phyloP scores from a whole-genome alignment of 441 rosid species.

The Adansonia madagascariensis region DNA sequence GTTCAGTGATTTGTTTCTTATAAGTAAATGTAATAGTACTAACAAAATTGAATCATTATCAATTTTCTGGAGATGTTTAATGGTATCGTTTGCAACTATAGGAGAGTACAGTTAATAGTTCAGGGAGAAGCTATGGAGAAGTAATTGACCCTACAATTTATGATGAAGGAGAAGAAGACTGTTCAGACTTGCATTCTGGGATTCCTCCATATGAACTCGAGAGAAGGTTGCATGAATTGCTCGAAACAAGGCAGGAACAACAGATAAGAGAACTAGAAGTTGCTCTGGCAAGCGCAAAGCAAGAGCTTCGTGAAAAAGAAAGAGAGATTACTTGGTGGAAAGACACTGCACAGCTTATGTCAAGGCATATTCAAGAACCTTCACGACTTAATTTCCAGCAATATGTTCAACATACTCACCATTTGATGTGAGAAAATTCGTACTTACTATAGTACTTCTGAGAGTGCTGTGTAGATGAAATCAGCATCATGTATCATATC shows the following conservation, averaged over 20 bases:
- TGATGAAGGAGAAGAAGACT: conserved; percentile 30
- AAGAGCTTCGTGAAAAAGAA: conserved; percentile 60
- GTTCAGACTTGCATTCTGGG: conserved; percentile 39
- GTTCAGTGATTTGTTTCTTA: too few species aligned
- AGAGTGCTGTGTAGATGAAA: conserved; percentile 1
- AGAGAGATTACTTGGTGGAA: conserved; percentile 81
- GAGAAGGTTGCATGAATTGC: conserved; percentile 64
- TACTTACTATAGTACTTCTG: neutral
- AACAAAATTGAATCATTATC: neutral
- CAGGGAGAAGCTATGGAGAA: conserved; percentile 44
- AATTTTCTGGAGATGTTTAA: neutral
- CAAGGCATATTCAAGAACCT: conserved; percentile 50
- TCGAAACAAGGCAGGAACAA: conserved; percentile 70
- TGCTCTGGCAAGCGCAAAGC: conserved; percentile 46
- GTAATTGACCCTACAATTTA: conserved; percentile 42
- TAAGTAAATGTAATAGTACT: neutral
- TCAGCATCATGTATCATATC: conserved; percentile 9
- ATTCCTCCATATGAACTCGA: conserved; percentile 69
- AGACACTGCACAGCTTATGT: conserved; percentile 60
- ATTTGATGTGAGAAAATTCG: conserved; percentile 27
- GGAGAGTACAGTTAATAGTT: conserved; percentile 21
- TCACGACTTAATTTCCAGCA: conserved; percentile 27
- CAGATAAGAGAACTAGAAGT: conserved; percentile 70
- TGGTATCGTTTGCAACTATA: neutral
- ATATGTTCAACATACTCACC: conserved; percentile 16